Conservation (phyloP, 1,284 basidiomycete species). For the Grifola frondosa region DNA sequence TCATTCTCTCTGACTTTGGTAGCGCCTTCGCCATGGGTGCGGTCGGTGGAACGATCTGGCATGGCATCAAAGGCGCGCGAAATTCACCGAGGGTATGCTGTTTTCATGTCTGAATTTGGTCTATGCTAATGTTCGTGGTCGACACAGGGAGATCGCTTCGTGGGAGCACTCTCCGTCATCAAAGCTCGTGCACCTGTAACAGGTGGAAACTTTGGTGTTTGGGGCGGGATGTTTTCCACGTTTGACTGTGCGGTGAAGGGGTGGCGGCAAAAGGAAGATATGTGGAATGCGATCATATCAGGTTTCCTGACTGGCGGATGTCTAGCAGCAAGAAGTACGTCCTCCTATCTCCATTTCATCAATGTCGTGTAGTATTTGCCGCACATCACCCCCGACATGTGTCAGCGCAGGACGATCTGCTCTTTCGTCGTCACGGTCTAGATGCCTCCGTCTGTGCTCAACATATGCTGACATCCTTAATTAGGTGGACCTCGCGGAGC, state of each 20-base stretch:
- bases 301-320: constrained; percentile 99
- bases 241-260: constrained; percentile 99
- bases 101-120: constrained; percentile 17
- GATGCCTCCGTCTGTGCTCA: background rate
- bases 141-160: constrained; percentile 84
- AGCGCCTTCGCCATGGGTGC: constrained; percentile 97
- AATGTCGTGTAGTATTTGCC: constrained; percentile 2
- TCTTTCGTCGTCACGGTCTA: background rate
- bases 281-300: constrained; percentile 98
- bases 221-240: constrained; percentile 96
- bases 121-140: background rate
- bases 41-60: constrained; percentile 97
- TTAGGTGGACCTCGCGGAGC: constrained; percentile 91
- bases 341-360: no score
- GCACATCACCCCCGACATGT: background rate
- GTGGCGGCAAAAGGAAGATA: constrained; percentile 97
- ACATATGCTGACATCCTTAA: constrained; percentile 9
- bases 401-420: background rate
- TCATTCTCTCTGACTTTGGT: constrained; percentile 98
- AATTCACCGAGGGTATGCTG: constrained; percentile 93
- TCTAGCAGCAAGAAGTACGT: constrained; percentile 90
- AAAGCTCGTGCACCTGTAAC: constrained; percentile 98
- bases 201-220: constrained; percentile 97
- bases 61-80: constrained; percentile 96
- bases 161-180: constrained; percentile 94